These are phyloP conservation scores for Alternaria novae-zelandiae DNA, from an alignment of 2,329 filamentous ascomycete species.

Conservation along the genomic window DNA sequence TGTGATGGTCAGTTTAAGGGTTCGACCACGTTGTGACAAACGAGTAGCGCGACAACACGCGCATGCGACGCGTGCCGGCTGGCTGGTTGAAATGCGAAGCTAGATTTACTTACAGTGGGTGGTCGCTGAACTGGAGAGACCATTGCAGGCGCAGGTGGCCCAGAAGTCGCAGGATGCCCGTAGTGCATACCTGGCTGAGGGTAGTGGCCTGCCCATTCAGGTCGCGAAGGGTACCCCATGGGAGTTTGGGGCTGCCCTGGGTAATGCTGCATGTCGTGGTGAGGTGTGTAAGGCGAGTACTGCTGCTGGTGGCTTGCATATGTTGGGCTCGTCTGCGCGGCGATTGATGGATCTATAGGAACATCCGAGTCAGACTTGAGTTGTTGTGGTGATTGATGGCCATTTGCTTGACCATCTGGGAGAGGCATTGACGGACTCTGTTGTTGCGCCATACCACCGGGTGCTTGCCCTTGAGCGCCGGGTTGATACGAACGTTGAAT, in stretches of 20 bases:
- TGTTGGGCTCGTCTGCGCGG: conserved; percentile 88
- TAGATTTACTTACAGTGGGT: conserved; percentile 62
- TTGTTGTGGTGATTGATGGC: conserved; percentile 70
- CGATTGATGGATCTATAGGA: conserved; percentile 99
- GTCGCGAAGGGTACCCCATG: conserved; percentile 68
- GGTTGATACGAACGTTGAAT: conserved; percentile 81
- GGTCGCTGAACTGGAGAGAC: conserved; percentile 66
- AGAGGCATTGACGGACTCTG: conserved; percentile 96
- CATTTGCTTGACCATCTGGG: conserved; percentile 76
- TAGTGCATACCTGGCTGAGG: conserved; percentile 52
- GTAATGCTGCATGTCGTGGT: conserved; percentile 85
- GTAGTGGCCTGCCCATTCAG: conserved; percentile 74
- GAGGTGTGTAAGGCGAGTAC: conserved; percentile 86
- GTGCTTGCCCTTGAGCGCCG: conserved; percentile 73
- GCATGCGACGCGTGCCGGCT: not conserved
- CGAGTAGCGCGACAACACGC: not conserved
- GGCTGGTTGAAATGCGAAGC: not conserved
- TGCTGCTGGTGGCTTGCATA: conserved; percentile 75
- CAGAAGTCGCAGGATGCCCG: conserved; percentile 63
- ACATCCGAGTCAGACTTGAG: conserved; percentile 94
- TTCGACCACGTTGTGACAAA: not conserved
- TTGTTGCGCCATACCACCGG: conserved; percentile 97
- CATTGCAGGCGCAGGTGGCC: conserved; percentile 63
- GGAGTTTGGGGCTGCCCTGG: conserved; percentile 64
- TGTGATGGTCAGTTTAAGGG: conserved; percentile 14